These are phyloP conservation scores for Neurospora pannonica DNA, from an alignment of 495 filamentous ascomycete genomes.

Conservation along the genomic window DNA sequence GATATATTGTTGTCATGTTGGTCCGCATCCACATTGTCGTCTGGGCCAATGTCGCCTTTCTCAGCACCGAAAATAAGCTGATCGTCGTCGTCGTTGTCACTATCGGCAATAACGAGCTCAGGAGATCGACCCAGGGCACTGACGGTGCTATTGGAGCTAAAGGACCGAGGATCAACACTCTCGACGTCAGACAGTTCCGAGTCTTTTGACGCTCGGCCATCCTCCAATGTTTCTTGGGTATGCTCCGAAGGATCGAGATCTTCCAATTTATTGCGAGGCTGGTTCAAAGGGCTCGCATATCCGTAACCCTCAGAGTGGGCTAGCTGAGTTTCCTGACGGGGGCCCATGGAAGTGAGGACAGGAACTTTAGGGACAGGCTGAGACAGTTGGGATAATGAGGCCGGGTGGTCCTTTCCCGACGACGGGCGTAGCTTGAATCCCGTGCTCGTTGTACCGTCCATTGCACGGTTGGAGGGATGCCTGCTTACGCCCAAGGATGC, in stretches of 20 bases:
- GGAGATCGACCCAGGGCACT: not conserved
- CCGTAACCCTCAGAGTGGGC: not conserved
- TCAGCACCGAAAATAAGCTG: not conserved
- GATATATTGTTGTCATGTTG: not conserved
- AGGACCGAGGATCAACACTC: not conserved
- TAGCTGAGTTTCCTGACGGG: not conserved
- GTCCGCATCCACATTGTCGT: not conserved
- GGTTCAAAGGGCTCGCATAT: not conserved
- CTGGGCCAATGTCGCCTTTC: not conserved
- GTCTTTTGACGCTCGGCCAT: not conserved
- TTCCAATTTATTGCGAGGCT: not conserved
- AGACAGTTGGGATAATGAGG: not conserved
- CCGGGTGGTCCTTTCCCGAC: not conserved
- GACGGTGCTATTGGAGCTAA: not conserved
- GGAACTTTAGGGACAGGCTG: not conserved
- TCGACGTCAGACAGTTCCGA: not conserved
- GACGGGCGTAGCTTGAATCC: not conserved
- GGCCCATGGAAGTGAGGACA: not conserved
- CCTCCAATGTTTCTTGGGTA: not conserved
- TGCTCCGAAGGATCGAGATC: not conserved
- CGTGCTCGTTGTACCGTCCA: not conserved
- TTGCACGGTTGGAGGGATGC: not conserved
- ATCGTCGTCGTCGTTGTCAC: not conserved
- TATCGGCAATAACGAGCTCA: not conserved
- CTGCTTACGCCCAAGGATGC: not conserved